Percentiles rank a stretch among this genome's conserved stretches.
Conservation (phyloP, 2,329 filamentous ascomycete species). For the Fusarium sacchari region DNA sequence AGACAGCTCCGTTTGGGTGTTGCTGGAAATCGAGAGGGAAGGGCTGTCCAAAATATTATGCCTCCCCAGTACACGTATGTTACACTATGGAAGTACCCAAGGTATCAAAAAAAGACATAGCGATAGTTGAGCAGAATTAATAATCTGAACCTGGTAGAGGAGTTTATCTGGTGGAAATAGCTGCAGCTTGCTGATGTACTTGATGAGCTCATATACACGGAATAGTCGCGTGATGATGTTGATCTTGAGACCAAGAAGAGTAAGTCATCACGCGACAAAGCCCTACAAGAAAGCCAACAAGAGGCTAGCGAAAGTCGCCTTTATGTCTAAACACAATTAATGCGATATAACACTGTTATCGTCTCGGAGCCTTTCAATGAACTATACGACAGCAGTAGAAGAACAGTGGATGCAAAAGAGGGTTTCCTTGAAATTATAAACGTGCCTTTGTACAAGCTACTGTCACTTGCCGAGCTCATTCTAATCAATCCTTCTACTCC, state of each 20-base stretch:
- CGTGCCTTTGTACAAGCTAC: accelerated
- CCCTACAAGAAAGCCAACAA: background rate
- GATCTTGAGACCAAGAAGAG: background rate
- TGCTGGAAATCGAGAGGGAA: background rate
- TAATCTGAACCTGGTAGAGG: background rate
- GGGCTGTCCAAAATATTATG: background rate
- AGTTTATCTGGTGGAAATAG: background rate
- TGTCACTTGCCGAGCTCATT: accelerated
- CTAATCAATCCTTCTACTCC: accelerated
- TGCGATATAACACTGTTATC: background rate
- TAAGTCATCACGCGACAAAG: background rate
- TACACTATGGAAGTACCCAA: no score
- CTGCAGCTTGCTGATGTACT: background rate
- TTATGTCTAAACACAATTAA: no score
- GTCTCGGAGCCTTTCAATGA: background rate
- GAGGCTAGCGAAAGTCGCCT: background rate
- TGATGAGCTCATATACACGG: background rate
- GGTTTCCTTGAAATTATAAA: accelerated
- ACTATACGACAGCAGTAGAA: background rate
- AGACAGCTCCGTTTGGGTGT: background rate
- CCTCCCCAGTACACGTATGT: background rate
- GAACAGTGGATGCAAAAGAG: accelerated
- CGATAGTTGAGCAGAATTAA: background rate
- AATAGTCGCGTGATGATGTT: background rate
- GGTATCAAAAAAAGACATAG: no score